Base-by-base conservation (phyloP, 192 early-diverging fungal genomes). In the Phycomyces nitens region DNA sequence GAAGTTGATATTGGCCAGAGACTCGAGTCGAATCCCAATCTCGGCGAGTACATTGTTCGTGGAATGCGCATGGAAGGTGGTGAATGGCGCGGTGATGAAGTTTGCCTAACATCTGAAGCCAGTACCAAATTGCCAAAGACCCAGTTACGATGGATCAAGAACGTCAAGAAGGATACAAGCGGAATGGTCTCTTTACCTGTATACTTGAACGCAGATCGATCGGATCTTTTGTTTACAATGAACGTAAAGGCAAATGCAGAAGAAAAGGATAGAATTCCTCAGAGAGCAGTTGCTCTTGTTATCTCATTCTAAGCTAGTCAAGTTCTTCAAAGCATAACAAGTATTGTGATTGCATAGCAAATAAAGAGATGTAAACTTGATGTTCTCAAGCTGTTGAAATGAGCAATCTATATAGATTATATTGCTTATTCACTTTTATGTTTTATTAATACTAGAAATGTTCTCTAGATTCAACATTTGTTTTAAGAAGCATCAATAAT, bases 161-260 rank as follows among this genome's bases (percentile, higher is more conserved):
- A 65, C 39, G 39, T 12, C 29, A 65, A 56, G 0, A 58, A 49
- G 6, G 41, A 21, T 24, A 57, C 49, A 34, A 49, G 62, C 12
- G 23, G 64, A 39, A 12, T 39, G 12, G 65, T 70, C 2, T 34
- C 47, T 23, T 64, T 90, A 7, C 88, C 88, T 0, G 87, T 90
- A 12, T 90, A 90, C 39, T 75, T 88, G 50, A 90, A 90, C 53
- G 60, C 62, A 2, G 88, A 90, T 56, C 81, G 88, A 57, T 64
- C 56, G 24, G 75, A 80, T 23, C 58, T 90, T 34, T 51, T 90
- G 60, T 89, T 90, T 53, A 69, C 79, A 24, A 77, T 80, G 16
- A 21, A 55, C 39, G 60, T 84, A 8, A 69, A 73, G 21, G 62
- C 61, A 7, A 60, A 68, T 56, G 51, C 66, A 15, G 58, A 59